Evolutionary conservation across 768 basidiomycete species (phyloP).

Genomic region (Daedaleopsis nitida): DNA sequence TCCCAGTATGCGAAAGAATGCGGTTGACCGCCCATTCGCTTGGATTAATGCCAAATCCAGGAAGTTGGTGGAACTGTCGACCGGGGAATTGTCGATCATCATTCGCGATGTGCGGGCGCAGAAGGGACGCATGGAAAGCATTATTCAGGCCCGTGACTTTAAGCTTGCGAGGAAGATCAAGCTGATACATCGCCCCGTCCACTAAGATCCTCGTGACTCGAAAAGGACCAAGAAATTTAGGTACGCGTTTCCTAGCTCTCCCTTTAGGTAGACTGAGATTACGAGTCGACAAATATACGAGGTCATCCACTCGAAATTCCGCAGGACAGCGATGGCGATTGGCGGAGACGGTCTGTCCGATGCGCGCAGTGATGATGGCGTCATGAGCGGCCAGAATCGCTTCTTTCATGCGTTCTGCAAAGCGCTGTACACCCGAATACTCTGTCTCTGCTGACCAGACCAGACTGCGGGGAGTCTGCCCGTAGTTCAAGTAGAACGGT

Average conservation of each 20-base stretch:
- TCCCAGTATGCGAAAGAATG: conserved; percentile 24
- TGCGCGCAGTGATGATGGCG: conserved; percentile 35
- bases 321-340: conserved; percentile 27
- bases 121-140: conserved; percentile 37
- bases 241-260: conserved; percentile 35
- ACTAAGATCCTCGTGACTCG: conserved; percentile 17
- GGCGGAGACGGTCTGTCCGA: conserved; percentile 30
- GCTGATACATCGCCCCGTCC: conserved; percentile 25
- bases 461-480: conserved; percentile 15
- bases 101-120: conserved; percentile 31
- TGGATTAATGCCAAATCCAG: conserved; percentile 38
- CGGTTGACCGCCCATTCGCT: conserved; percentile 42
- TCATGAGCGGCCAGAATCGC: conserved; percentile 38
- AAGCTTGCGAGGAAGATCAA: conserved; percentile 34
- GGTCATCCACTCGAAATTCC: conserved; percentile 23
- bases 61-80: conserved; percentile 27
- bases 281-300: conserved; percentile 39
- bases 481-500: conserved; percentile 36
- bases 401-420: conserved; percentile 23
- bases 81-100: conserved; percentile 40
- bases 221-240: conserved; percentile 42
- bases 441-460: neutral
- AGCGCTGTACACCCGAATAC: conserved; percentile 26
- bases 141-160: conserved; percentile 29
- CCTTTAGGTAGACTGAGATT: conserved; percentile 37